phyloP scores from a whole-genome alignment of 1,139 yeast species.

The Cylindricascospora bacillispora region DNA sequence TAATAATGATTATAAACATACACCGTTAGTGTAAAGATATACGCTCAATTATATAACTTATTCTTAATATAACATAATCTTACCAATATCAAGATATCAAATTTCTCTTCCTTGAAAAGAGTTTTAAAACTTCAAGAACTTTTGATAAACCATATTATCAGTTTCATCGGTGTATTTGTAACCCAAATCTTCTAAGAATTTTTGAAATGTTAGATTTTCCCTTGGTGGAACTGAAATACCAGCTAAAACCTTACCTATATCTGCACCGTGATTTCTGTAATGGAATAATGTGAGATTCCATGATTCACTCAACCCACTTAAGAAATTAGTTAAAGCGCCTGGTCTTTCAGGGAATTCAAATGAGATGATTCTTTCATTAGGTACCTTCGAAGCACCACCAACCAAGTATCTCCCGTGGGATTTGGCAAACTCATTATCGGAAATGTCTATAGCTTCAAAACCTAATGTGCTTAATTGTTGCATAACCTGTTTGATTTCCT shows the following conservation, averaged over 20 bases:
- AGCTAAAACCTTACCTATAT: slow-evolving; percentile 81
- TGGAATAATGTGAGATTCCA: slow-evolving; percentile 95
- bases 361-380: slow-evolving; percentile 62
- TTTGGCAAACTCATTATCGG: slow-evolving; percentile 89
- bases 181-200: slow-evolving; percentile 57
- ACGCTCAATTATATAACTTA: no score
- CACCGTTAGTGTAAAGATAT: no score
- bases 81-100: no score
- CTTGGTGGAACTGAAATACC: slow-evolving; percentile 76
- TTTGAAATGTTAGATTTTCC: slow-evolving; percentile 50
- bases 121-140: slow-evolving; percentile 43
- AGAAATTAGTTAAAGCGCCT: slow-evolving; percentile 76
- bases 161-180: slow-evolving; percentile 76
- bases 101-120: no score
- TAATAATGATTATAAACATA: no score
- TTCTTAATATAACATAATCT: no score
- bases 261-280: slow-evolving; percentile 94
- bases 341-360: slow-evolving; percentile 98
- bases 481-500: slow-evolving; percentile 37
- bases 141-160: slow-evolving; percentile 67
- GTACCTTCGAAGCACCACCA: slow-evolving; percentile 67
- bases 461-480: slow-evolving; percentile 35
- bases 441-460: slow-evolving; percentile 68
- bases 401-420: slow-evolving; percentile 92
- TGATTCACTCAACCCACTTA: slow-evolving; percentile 53